Evolutionary conservation across 2,329 filamentous ascomycete species (phyloP), one percentile per base, ranked within the genome.

Genomic region (Nemania diffusa): DNA sequence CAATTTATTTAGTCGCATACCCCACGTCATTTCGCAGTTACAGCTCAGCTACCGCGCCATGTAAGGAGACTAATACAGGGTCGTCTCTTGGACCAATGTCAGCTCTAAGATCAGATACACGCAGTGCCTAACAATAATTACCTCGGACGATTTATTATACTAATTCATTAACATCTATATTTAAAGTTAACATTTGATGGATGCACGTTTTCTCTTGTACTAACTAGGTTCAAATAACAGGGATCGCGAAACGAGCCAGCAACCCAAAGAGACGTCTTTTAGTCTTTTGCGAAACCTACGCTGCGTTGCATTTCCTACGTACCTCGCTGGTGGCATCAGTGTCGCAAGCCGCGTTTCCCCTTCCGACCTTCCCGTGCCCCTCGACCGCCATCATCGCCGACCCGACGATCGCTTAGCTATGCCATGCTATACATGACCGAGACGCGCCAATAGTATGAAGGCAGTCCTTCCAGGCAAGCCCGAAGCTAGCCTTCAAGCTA

Each of bases 401-500:
- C 17, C 27, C 46, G 8, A 22, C 46, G 8, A 22, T 62, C 66
- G 46, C 63, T 59, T 69, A 76, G 75, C 71, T 60, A 77, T 77
- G 76, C 64, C 68, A 69, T 77, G 76, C 64, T 67, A 69, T 63
- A 69, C 69, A 68, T 67, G 73, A 71, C 48, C 58, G 57, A 64
- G 50, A 62, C 56, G 52, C 71, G 67, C 70, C 69, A 68, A 73
- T 77, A 78, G 78, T 76, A 84, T 83, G 82, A 83, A 80, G 78
- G 81, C 78, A 70, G 77, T 84, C 77, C 81, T 84, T 74, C 83
- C 83, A 70, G 83, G 83, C 73, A 81, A 81, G 79, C 82, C 82
- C 69, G 82, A 83, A 77, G 78, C 82, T 71, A 77, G 79, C 72
- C 81, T 83, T 72, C 82, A 84, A 78, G 82, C 81, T 72, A 74